Percentiles rank a stretch among this genome's conserved stretches.
Conservation (phyloP, 805 yeast genomes). For the Candida oleophila region DNA sequence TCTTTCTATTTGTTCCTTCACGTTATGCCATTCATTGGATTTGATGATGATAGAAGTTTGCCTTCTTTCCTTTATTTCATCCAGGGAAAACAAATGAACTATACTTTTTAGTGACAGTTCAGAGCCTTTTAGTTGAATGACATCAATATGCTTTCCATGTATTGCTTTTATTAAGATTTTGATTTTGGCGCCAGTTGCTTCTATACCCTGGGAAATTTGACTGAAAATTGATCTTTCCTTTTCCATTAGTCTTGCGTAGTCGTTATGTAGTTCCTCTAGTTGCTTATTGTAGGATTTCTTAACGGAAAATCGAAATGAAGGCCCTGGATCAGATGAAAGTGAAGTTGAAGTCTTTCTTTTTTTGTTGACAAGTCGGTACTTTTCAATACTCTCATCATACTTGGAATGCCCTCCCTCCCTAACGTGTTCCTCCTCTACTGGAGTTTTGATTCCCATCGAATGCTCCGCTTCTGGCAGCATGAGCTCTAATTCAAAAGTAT, state of each 20-base stretch:
- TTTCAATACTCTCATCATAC: constrained; percentile 1
- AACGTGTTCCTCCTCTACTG: too few relatives aligned
- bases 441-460: background rate
- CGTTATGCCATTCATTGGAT: constrained; percentile 48
- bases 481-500: constrained; percentile 27
- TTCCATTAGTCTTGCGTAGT: constrained; percentile 21
- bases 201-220: constrained; percentile 17
- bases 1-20: constrained; percentile 50
- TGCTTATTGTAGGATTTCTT: constrained; percentile 31
- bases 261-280: constrained; percentile 33
- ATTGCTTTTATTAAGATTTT: constrained; percentile 26
- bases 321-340: too few relatives aligned
- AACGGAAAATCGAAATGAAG: constrained; percentile 26
- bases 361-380: background rate
- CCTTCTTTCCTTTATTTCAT: constrained; percentile 30
- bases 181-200: constrained; percentile 28
- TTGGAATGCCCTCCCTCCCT: background rate
- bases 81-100: constrained; percentile 32
- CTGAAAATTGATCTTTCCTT: constrained; percentile 25
- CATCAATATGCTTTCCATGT: constrained; percentile 24
- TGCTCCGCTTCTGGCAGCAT: constrained; percentile 32
- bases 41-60: constrained; percentile 47
- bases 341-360: background rate
- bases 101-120: constrained; percentile 33
- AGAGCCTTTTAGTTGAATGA: background rate